These are phyloP conservation scores for Microbotryomycetes sp. DNA, from an alignment of 1,284 basidiomycete genomes.

Conservation along the genomic window DNA sequence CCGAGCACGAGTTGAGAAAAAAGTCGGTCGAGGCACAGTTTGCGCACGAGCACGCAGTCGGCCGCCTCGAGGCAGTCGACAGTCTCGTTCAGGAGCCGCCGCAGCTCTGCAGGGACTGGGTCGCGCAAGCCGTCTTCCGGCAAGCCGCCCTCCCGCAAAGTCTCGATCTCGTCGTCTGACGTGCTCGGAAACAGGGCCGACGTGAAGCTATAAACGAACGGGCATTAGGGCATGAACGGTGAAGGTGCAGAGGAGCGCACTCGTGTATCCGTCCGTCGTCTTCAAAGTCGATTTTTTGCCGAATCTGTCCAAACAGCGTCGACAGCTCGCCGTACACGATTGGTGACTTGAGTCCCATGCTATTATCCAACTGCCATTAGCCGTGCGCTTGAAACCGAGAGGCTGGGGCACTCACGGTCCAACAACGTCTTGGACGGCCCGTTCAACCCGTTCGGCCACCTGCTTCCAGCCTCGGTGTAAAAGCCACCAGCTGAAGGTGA, in stretches of 20 bases:
- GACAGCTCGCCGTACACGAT: conserved; percentile 61
- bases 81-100: conserved; percentile 61
- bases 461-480: conserved; percentile 82
- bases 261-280: conserved; percentile 56
- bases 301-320: conserved; percentile 59
- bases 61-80: conserved; percentile 55
- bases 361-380: no score
- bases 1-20: conserved; percentile 50
- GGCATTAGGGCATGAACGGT: conserved; percentile 1
- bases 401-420: conserved; percentile 66
- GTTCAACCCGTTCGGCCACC: conserved; percentile 60
- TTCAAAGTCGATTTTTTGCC: conserved; percentile 57
- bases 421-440: conserved; percentile 70
- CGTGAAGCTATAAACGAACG: conserved; percentile 51
- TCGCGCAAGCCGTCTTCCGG: conserved; percentile 50
- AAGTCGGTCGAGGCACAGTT: conserved; percentile 59
- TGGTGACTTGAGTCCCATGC: conserved; percentile 69
- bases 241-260: conserved; percentile 39
- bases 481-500: conserved; percentile 86
- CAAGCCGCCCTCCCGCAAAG: conserved; percentile 57
- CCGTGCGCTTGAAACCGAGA: no score
- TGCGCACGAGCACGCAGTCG: conserved; percentile 62
- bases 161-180: conserved; percentile 57
- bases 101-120: conserved; percentile 48
- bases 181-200: conserved; percentile 65